Conservation (phyloP, 2,329 filamentous ascomycete genomes). For the Dothistroma septosporum region DNA sequence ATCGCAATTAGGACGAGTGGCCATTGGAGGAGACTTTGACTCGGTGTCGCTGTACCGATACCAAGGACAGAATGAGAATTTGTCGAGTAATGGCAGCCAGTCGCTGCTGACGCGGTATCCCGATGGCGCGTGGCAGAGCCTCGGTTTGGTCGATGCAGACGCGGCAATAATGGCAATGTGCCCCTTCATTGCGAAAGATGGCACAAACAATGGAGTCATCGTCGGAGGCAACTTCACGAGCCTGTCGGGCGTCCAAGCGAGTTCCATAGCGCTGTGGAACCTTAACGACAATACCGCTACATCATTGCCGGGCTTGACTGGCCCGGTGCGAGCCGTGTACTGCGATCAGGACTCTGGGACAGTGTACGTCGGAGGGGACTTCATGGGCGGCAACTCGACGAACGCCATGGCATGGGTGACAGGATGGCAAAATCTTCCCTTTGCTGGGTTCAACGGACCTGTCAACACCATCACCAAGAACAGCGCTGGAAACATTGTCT, state of each 20-base stretch:
- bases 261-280: slow-evolving; percentile 77
- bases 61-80: slow-evolving; percentile 68
- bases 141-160: slow-evolving; percentile 72
- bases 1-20: slow-evolving; percentile 72
- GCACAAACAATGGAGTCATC: slow-evolving; percentile 67
- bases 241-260: slow-evolving; percentile 69
- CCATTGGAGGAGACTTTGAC: slow-evolving; percentile 82
- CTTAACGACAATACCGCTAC: slow-evolving; percentile 65
- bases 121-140: slow-evolving; percentile 72
- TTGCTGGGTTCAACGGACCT: slow-evolving; percentile 90
- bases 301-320: slow-evolving; percentile 74
- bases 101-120: slow-evolving; percentile 77
- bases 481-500: slow-evolving; percentile 79
- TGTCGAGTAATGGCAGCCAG: slow-evolving; percentile 71
- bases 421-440: slow-evolving; percentile 76
- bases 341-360: slow-evolving; percentile 73
- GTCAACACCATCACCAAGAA: slow-evolving; percentile 80
- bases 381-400: slow-evolving; percentile 72
- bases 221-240: slow-evolving; percentile 96
- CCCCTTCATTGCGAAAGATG: slow-evolving; percentile 63
- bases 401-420: slow-evolving; percentile 83
- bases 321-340: slow-evolving; percentile 74
- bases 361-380: slow-evolving; percentile 90
- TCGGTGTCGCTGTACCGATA: slow-evolving; percentile 88
- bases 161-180: slow-evolving; percentile 88